phyloP scores from a whole-genome alignment of 208 protist genomes.

The Willaertia magna region DNA sequence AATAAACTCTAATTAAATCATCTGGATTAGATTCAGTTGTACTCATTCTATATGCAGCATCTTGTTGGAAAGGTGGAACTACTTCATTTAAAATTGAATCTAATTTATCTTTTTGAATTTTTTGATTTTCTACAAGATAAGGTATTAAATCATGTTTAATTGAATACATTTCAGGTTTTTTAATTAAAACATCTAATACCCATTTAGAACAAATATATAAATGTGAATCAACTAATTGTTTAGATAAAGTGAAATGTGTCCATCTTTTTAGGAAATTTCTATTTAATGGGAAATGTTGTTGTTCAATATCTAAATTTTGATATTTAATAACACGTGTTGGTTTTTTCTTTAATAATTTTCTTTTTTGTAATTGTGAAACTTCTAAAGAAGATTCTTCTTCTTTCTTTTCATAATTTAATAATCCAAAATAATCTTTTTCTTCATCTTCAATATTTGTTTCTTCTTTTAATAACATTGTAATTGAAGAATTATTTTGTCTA shows the following conservation, averaged over 20 bases:
- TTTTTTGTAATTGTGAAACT: not conserved
- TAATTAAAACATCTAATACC: slow-evolving; percentile 28
- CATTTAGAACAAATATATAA: slow-evolving; percentile 40
- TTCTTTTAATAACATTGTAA: not conserved
- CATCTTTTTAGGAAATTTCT: not conserved
- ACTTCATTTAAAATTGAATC: not conserved
- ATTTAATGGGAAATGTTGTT: not conserved
- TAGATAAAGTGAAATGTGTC: slow-evolving; percentile 19
- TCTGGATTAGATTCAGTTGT: not conserved
- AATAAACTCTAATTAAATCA: not conserved
- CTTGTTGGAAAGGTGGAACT: not conserved
- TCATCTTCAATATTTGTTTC: not conserved
- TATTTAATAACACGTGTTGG: not conserved
- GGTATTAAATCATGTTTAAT: slow-evolving; percentile 19
- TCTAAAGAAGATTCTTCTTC: not conserved
- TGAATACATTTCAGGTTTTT: not conserved
- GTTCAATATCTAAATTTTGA: not conserved
- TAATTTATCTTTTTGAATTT: not conserved
- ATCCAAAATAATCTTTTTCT: not conserved
- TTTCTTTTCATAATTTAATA: not conserved
- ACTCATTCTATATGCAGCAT: slow-evolving; percentile 19
- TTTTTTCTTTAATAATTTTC: not conserved
- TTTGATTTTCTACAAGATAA: not conserved
- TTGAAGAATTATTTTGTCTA: not conserved
- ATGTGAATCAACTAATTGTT: slow-evolving; percentile 31